phyloP scores from a whole-genome alignment of 495 filamentous ascomycete species.

The Tuber magnatum region DNA sequence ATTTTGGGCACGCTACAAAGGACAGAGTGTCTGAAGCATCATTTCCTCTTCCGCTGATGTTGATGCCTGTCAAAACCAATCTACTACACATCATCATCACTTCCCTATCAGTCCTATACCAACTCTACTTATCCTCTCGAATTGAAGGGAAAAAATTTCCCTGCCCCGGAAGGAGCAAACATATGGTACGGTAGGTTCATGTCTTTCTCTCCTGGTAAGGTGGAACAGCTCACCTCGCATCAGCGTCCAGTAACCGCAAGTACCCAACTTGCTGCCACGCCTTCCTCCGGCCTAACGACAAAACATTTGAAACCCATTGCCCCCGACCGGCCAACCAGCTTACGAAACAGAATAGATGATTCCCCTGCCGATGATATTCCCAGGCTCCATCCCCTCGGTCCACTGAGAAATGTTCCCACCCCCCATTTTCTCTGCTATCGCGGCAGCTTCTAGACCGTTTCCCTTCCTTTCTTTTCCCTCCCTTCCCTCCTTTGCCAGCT shows the following conservation, averaged over 20 bases:
- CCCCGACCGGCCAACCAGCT: constrained; percentile 28
- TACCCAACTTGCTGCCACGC: constrained; percentile 19
- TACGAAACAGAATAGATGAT: constrained; percentile 25
- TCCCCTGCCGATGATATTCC: constrained; percentile 21
- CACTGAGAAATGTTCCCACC: neutral
- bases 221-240: constrained; percentile 38
- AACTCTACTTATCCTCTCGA: neutral
- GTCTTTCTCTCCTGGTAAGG: constrained; percentile 10
- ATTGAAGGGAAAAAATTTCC: constrained; percentile 4
- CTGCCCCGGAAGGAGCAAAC: constrained; percentile 6
- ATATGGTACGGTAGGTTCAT: neutral
- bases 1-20: neutral
- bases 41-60: neutral
- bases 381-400: constrained; percentile 9
- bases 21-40: neutral
- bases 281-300: constrained; percentile 25
- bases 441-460: neutral
- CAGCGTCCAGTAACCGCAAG: constrained; percentile 29
- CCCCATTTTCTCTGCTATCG: constrained; percentile 4
- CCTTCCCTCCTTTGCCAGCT: constrained; percentile 14
- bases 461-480: constrained; percentile 9
- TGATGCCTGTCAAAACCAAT: neutral
- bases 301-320: constrained; percentile 35
- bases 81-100: neutral
- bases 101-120: neutral